These are phyloP conservation scores for Brasilioporus rufonigricans DNA, from an alignment of 768 basidiomycete species.

Conservation along the genomic window DNA sequence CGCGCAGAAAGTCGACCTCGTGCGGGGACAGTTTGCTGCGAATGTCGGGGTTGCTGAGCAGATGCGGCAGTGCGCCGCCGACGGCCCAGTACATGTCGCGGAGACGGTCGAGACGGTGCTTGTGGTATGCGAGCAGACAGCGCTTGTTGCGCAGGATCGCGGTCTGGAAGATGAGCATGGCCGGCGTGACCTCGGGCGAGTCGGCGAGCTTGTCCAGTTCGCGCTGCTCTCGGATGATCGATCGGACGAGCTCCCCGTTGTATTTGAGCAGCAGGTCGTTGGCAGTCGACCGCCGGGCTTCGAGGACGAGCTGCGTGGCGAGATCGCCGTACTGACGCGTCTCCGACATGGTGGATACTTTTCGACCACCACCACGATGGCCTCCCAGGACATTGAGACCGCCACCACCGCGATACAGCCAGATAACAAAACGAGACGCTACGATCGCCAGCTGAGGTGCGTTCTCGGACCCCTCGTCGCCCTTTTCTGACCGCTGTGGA, in stretches of 20 bases:
- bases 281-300: slow-evolving; percentile 81
- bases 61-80: slow-evolving; percentile 82
- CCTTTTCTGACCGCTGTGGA: not conserved
- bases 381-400: slow-evolving; percentile 47
- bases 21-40: slow-evolving; percentile 74
- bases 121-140: slow-evolving; percentile 92
- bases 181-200: slow-evolving; percentile 48
- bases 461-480: slow-evolving; percentile 9
- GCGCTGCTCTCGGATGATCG: slow-evolving; percentile 87
- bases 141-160: slow-evolving; percentile 91
- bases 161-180: slow-evolving; percentile 83
- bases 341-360: slow-evolving; percentile 27
- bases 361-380: slow-evolving; percentile 10
- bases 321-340: slow-evolving; percentile 71
- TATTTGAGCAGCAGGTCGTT: slow-evolving; percentile 88
- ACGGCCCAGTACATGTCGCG: slow-evolving; percentile 87
- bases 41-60: slow-evolving; percentile 65
- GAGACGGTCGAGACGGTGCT: slow-evolving; percentile 79
- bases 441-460: slow-evolving; percentile 93
- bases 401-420: slow-evolving; percentile 54
- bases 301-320: slow-evolving; percentile 82
- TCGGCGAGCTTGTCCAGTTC: slow-evolving; percentile 67
- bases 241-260: slow-evolving; percentile 84
- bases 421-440: slow-evolving; percentile 85
- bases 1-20: slow-evolving; percentile 81